Conservation (phyloP, 345 rosid species). For the Aegle marmelos region DNA sequence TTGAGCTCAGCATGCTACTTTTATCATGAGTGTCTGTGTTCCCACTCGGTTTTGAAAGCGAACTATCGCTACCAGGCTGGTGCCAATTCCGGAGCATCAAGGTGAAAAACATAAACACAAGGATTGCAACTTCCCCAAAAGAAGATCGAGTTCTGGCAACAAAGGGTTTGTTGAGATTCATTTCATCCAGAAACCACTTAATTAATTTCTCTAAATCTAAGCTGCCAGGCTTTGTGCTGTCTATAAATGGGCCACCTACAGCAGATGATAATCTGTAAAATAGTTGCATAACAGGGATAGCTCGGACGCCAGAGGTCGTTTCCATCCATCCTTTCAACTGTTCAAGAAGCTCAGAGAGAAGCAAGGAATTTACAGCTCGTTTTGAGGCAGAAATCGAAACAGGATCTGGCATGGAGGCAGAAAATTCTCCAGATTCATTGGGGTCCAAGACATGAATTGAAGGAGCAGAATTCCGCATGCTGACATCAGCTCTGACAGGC, state of each 20-base stretch:
- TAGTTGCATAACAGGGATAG: slow-evolving; percentile 93
- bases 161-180: slow-evolving; percentile 70
- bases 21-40: slow-evolving; percentile 60
- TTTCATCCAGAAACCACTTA: slow-evolving; percentile 86
- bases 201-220: slow-evolving; percentile 82
- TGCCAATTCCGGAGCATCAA: slow-evolving; percentile 99
- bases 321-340: slow-evolving; percentile 97
- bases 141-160: slow-evolving; percentile 59
- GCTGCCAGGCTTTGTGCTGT: slow-evolving; percentile 81
- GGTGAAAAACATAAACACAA: slow-evolving; percentile 97
- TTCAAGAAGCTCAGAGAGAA: slow-evolving; percentile 85
- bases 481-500: slow-evolving; percentile 44
- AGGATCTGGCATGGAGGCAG: slow-evolving; percentile 65
- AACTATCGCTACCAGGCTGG: slow-evolving; percentile 82
- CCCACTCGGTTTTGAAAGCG: slow-evolving; percentile 49
- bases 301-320: slow-evolving; percentile 73
- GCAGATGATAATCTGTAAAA: slow-evolving; percentile 96
- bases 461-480: slow-evolving; percentile 63
- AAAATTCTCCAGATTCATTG: slow-evolving; percentile 75
- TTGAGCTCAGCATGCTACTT: slow-evolving; percentile 43
- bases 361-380: slow-evolving; percentile 88
- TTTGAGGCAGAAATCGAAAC: slow-evolving; percentile 93
- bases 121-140: slow-evolving; percentile 86
- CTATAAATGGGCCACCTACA: slow-evolving; percentile 91
- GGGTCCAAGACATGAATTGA: slow-evolving; percentile 95